Percentiles rank a stretch among this genome's conserved stretches.
Conservation (phyloP, 208 protist genomes). For the Leishmania aethiopica region DNA sequence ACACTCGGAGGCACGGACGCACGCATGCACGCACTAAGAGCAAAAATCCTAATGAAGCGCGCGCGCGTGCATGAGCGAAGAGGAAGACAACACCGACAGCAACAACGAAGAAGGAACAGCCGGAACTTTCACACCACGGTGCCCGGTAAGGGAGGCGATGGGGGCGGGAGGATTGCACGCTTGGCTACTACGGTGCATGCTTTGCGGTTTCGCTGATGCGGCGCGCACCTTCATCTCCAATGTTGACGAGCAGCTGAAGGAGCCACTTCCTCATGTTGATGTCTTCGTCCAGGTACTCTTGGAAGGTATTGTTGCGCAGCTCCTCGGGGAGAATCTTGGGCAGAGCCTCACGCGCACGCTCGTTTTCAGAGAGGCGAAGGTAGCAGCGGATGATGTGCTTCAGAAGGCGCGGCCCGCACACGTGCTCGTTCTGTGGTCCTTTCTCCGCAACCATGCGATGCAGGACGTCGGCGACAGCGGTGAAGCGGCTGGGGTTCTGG, state of each 20-base stretch:
- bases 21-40: background rate
- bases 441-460: constrained; percentile 95
- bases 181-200: background rate
- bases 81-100: background rate
- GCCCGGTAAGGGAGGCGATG: background rate
- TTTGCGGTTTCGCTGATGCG: constrained; percentile 42
- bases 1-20: constrained; percentile 11
- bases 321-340: constrained; percentile 76
- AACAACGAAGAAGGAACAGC: background rate
- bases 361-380: constrained; percentile 96
- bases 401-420: constrained; percentile 93
- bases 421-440: constrained; percentile 38
- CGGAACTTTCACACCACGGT: background rate
- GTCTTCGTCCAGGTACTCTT: constrained; percentile 68
- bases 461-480: constrained; percentile 95
- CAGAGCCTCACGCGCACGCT: constrained; percentile 77
- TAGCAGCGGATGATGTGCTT: constrained; percentile 99
- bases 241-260: constrained; percentile 84
- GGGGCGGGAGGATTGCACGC: background rate
- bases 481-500: constrained; percentile 95
- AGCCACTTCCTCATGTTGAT: constrained; percentile 77
- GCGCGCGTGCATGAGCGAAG: background rate
- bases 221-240: constrained; percentile 74
- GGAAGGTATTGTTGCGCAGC: constrained; percentile 87
- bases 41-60: background rate